Evolutionary conservation across 2,329 filamentous ascomycete species (phyloP).

Genomic region (Incumbomyces lentus): DNA sequence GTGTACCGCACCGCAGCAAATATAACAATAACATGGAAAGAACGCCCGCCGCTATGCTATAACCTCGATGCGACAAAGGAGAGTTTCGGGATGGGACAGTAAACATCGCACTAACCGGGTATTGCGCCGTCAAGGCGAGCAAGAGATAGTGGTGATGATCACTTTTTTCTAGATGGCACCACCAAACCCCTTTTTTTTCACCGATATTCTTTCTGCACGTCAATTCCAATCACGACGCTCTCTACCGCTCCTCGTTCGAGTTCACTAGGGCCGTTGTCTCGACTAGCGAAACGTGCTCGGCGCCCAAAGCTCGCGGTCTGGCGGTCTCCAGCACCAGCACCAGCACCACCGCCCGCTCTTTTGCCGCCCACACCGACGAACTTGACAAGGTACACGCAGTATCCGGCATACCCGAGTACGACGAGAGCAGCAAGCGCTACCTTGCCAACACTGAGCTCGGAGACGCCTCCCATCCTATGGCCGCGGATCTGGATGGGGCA

Average conservation of each 20-base stretch:
- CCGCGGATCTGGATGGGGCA: constrained; percentile 38
- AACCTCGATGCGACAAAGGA: too few species aligned
- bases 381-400: constrained; percentile 5
- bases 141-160: too few species aligned
- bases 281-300: constrained; percentile 1
- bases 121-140: too few species aligned
- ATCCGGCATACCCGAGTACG: constrained; percentile 8
- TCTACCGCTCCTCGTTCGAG: background rate
- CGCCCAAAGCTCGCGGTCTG: background rate
- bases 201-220: background rate
- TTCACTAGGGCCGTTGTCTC: background rate
- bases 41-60: too few species aligned
- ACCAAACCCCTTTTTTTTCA: too few species aligned
- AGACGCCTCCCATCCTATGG: constrained; percentile 25
- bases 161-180: too few species aligned
- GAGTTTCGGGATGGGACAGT: too few species aligned
- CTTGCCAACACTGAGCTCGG: constrained; percentile 17
- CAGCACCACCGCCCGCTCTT: background rate
- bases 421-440: constrained; percentile 13
- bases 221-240: constrained; percentile 3
- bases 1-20: background rate
- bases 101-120: too few species aligned
- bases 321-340: background rate
- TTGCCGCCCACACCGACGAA: background rate
- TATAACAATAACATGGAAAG: background rate